A percentile compares a stretch with the other conserved stretches of the same genome.
phyloP scores from a whole-genome alignment of 179 eudicot species.

The Heliamphora pulchella region DNA sequence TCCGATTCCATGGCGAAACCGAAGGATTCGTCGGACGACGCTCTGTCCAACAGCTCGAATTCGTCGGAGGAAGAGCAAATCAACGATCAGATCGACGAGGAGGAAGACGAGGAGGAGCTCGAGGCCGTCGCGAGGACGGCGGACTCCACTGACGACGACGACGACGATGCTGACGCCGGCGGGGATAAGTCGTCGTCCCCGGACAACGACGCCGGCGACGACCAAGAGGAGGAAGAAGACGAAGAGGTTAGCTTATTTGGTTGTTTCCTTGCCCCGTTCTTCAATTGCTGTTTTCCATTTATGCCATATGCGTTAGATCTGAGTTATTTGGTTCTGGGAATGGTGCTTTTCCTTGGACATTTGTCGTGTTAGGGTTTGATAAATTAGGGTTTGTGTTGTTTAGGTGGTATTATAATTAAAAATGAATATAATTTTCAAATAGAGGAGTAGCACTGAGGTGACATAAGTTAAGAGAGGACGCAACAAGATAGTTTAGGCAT shows the following conservation, averaged over 20 bases:
- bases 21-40: constrained; percentile 31
- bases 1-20: constrained; percentile 11
- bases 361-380: background rate
- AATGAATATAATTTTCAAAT: no score
- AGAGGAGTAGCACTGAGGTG: no score
- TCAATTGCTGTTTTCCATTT: background rate
- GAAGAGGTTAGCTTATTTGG: constrained; percentile 16
- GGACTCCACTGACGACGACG: constrained; percentile 41
- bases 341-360: background rate
- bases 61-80: constrained; percentile 41
- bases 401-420: background rate
- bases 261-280: background rate
- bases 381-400: background rate
- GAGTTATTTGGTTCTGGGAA: background rate
- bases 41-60: constrained; percentile 23
- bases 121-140: constrained; percentile 72
- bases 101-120: constrained; percentile 80
- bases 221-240: constrained; percentile 32
- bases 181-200: constrained; percentile 18
- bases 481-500: background rate
- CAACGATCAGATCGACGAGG: constrained; percentile 29
- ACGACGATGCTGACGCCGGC: constrained; percentile 28
- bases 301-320: background rate
- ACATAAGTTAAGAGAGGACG: background rate
- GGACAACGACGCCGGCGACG: constrained; percentile 21